These are phyloP conservation scores for Trichoderma atroviride DNA, from an alignment of 2,329 filamentous ascomycete genomes.

Conservation along the genomic window DNA sequence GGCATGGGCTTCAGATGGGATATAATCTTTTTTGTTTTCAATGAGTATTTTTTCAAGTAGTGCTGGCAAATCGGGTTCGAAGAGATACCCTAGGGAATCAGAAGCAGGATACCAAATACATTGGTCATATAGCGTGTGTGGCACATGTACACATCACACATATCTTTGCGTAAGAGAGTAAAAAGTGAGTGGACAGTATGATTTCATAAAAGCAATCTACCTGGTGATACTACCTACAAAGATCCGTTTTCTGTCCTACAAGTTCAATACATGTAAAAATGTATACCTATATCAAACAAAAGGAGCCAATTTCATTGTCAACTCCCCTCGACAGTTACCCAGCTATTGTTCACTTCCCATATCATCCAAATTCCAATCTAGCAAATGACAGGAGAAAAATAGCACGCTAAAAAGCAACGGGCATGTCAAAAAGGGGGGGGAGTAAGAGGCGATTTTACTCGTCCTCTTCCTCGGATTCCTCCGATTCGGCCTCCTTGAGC, in stretches of 20 bases:
- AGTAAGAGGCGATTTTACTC: conserved; percentile 17
- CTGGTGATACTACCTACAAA: conserved; percentile 14
- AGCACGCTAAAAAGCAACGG: not conserved
- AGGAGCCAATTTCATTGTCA: not conserved
- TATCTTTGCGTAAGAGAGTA: conserved; percentile 26
- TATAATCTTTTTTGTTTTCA: not conserved
- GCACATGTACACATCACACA: not conserved
- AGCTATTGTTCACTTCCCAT: not conserved
- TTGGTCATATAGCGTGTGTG: not conserved
- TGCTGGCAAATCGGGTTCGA: not conserved
- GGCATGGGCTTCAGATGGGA: not conserved
- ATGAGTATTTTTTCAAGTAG: not conserved
- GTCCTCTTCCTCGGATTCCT: conserved; percentile 60
- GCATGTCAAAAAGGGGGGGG: not conserved
- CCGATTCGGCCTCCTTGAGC: conserved; percentile 84
- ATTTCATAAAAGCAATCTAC: conserved; percentile 30
- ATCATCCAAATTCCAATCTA: conserved; percentile 11
- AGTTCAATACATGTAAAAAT: conserved; percentile 1
- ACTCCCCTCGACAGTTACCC: not conserved
- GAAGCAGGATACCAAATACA: not conserved
- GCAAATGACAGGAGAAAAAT: not conserved
- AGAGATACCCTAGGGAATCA: not conserved
- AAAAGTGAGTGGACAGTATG: conserved; percentile 28
- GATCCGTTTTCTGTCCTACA: conserved; percentile 12
- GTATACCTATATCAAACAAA: not conserved